Evolutionary conservation across 1,284 basidiomycete species (phyloP), one percentile per base, ranked within the genome.

Genomic region (Hemileccinum hortonii): DNA sequence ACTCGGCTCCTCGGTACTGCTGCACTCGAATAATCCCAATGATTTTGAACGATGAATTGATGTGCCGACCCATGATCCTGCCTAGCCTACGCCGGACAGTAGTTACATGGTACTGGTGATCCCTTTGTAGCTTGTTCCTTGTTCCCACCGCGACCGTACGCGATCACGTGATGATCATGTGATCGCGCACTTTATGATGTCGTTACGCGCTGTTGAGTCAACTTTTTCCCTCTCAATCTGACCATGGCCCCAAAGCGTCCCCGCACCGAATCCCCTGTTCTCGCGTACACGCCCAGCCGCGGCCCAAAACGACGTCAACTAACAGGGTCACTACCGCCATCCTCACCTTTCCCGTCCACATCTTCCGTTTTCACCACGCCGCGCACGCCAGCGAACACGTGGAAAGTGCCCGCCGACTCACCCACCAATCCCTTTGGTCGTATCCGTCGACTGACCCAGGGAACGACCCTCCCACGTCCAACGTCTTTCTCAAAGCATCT

Each of bases 381-480:
- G 1, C 56, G 64, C 48, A 67, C 65, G 4, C 66, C 65, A 6
- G 44, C 55, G n/a, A 52, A 16, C 57, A 55, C 44, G 11, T 69
- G 67, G 62, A 65, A 39, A 10, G 55, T 61, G 6, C 77, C 80
- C 12, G 71, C 67, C 10, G 81, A 83, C 63, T 81, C 80, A 0
- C 81, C 81, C 0, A 73, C 77, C 8, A 83, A 83, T 53, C 81
- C 81, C 0, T 79, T 83, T 54, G 79, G 80, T 5, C 65, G 78
- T 29, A 76, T 73, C 47, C 71, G 72, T 12, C 65, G 65, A n/a
- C 56, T 68, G 3, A 69, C 64, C 0, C 62, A 64, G 5, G 48
- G 63, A 22, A 69, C 65, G 19, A 70, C 71, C 55, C 76, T 69
- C 2, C 86, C 86, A 1, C 69, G 73, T 6, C 63, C 75, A 0